Conservation (phyloP, 2,329 filamentous ascomycete species). For the Fusarium zealandicum region DNA sequence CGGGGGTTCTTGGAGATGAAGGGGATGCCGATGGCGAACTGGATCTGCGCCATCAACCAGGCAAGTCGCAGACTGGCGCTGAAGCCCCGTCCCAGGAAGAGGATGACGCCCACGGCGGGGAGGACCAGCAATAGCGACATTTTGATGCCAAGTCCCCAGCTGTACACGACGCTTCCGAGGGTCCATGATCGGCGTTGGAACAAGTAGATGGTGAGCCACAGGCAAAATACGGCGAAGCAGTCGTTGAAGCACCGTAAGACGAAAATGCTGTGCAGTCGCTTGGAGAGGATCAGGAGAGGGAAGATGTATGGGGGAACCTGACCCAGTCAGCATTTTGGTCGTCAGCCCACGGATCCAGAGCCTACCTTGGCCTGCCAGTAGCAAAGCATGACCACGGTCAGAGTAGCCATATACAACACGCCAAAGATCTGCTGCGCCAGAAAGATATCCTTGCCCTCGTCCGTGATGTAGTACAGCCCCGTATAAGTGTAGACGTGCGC, state of each 20-base stretch:
- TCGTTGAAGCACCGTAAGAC: constrained; percentile 95
- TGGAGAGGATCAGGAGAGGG: constrained; percentile 84
- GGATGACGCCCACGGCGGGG: constrained; percentile 78
- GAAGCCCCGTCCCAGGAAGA: constrained; percentile 77
- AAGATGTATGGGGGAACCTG: constrained; percentile 87
- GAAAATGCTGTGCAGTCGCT: constrained; percentile 92
- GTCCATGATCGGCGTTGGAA: constrained; percentile 81
- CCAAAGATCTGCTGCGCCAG: constrained; percentile 87
- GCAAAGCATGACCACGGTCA: constrained; percentile 81
- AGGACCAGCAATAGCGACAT: constrained; percentile 88
- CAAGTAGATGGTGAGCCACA: constrained; percentile 81
- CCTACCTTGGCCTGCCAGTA: constrained; percentile 76
- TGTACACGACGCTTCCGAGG: constrained; percentile 75
- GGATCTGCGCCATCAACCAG: constrained; percentile 77
- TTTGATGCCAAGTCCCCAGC: constrained; percentile 86
- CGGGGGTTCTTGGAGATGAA: constrained; percentile 71
- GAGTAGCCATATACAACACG: constrained; percentile 76
- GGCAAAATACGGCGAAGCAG: constrained; percentile 82
- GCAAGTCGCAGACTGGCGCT: constrained; percentile 70
- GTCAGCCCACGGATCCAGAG: no score
- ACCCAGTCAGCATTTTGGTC: neutral
- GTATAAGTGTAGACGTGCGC: constrained; percentile 93
- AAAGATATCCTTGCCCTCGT: constrained; percentile 76
- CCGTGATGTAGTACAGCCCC: constrained; percentile 77
- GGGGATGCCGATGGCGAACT: constrained; percentile 71